A percentile compares a stretch with the other conserved stretches of the same genome.
Conservation (phyloP, 2,329 filamentous ascomycete species). For the Blumeria graminis region DNA sequence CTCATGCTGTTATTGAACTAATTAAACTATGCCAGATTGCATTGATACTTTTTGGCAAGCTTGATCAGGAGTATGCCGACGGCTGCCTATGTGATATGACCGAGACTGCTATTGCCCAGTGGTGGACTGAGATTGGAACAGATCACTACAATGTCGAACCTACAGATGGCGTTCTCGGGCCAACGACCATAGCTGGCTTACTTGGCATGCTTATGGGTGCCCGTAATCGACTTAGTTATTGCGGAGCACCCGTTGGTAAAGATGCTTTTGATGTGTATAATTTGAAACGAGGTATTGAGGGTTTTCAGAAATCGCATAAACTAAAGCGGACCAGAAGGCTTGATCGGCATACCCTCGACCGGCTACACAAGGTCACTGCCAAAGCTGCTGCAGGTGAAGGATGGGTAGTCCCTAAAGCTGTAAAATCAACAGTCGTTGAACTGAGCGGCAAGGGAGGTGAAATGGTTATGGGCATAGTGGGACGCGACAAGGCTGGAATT, state of each 20-base stretch:
- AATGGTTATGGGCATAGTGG: conserved; percentile 87
- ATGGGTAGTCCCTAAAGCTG: conserved; percentile 78
- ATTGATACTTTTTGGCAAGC: conserved; percentile 63
- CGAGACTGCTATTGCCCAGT: conserved; percentile 70
- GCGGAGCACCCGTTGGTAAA: conserved; percentile 63
- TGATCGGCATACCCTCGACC: conserved; percentile 61
- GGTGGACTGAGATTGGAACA: conserved; percentile 85
- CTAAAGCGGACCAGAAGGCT: conserved; percentile 54
- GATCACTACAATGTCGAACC: conserved; percentile 87
- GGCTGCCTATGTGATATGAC: conserved; percentile 84
- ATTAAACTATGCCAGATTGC: conserved; percentile 82
- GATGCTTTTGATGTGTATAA: conserved; percentile 71
- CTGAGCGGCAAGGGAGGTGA: conserved; percentile 84
- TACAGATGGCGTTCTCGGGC: conserved; percentile 74
- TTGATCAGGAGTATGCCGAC: conserved; percentile 75
- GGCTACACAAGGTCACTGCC: conserved; percentile 59
- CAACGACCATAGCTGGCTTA: conserved; percentile 71
- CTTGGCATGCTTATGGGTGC: conserved; percentile 76
- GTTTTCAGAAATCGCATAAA: conserved; percentile 79
- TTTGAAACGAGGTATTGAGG: conserved; percentile 61
- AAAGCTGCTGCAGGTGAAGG: conserved; percentile 76
- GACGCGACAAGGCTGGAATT: conserved; percentile 63
- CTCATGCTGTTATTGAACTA: conserved; percentile 60
- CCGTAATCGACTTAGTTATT: conserved; percentile 67
- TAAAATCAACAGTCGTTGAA: conserved; percentile 87